phyloP scores from a whole-genome alignment of 2,329 filamentous ascomycete species.

The Phaeoacremonium minimum region DNA sequence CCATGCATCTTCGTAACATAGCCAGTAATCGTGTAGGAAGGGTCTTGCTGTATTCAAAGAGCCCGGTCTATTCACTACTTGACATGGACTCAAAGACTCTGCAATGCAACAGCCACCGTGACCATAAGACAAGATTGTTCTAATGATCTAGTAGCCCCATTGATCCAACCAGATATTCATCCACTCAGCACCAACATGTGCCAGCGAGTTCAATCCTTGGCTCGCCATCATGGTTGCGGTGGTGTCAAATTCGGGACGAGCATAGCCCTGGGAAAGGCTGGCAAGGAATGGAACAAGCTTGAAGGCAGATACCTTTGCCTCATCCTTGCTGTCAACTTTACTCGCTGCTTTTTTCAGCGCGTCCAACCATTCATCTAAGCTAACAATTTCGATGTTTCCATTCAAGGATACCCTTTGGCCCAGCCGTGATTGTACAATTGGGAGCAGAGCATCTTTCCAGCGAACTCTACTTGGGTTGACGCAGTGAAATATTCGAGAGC shows the following conservation, averaged over 20 bases:
- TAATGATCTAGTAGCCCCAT: not conserved
- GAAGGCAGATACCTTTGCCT: not conserved
- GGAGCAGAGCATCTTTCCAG: slow-evolving; percentile 1
- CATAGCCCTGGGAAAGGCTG: not conserved
- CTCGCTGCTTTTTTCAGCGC: not conserved
- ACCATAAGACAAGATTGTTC: too few relatives aligned
- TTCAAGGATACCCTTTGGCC: not conserved
- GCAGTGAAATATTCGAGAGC: not conserved
- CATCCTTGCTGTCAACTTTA: not conserved
- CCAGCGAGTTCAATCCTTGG: not conserved
- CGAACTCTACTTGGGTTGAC: not conserved
- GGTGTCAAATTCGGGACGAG: not conserved
- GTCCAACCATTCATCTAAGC: not conserved
- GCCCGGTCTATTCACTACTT: too few relatives aligned
- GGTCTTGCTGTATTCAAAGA: too few relatives aligned
- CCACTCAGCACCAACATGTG: not conserved
- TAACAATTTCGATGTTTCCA: not conserved
- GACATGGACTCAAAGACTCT: too few relatives aligned
- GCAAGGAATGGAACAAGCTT: not conserved
- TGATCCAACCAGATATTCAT: not conserved
- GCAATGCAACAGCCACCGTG: too few relatives aligned
- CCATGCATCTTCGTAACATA: too few relatives aligned
- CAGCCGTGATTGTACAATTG: not conserved
- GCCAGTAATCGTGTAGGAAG: too few relatives aligned
- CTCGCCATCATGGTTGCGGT: not conserved